Evolutionary conservation across 345 rosid species (phyloP), one percentile per base, ranked within the genome.

Genomic region (Cochlearia excelsa): DNA sequence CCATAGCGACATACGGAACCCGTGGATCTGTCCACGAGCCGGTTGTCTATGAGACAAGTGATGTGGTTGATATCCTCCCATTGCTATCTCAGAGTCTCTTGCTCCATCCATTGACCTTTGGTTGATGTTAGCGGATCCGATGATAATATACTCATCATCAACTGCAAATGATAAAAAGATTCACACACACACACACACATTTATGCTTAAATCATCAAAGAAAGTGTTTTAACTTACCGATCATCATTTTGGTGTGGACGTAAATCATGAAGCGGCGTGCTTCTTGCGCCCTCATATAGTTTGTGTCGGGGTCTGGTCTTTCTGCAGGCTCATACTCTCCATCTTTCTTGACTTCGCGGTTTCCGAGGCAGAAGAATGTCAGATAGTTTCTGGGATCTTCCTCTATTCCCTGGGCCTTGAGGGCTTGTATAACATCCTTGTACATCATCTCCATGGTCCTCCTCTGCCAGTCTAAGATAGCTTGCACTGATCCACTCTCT

Each of bases 401-500:
- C 38, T 68, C 83, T 26, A 70, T 53, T 2, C 95, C 95, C 61
- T 85, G 80, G 0, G 84, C 90, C 59, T 48, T 71, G 35, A 93
- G 95, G 16, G 97, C 96, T 68, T 85, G 78, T 38, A 81, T 42
- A 3, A 93, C 35, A 68, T 93, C 96, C 66, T 67, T 84, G 68
- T 93, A 93, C 99, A 93, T 93, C 97, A 90, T 87, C 57, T 90
- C 92, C 99, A 93, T 67, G 10, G 97, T 93, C 80, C 97, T 87
- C 74, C 57, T 85, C 82, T 93, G 99, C 97, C 96, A 93, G 63
- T 93, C 96, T 53, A 93, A 72, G 65, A 93, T 93, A 38, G 97
- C 99, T 74, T 85, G 99, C 65, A 90, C 99, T 4, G 96, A 82
- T 63, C 77, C 97, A 70, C 92, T 80, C 83, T 89, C 99, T 8